Percentiles rank a stretch among this genome's conserved stretches.
Evolutionary conservation across 169 alveolate species (phyloP).

Genomic region (Theileria sp.): DNA sequence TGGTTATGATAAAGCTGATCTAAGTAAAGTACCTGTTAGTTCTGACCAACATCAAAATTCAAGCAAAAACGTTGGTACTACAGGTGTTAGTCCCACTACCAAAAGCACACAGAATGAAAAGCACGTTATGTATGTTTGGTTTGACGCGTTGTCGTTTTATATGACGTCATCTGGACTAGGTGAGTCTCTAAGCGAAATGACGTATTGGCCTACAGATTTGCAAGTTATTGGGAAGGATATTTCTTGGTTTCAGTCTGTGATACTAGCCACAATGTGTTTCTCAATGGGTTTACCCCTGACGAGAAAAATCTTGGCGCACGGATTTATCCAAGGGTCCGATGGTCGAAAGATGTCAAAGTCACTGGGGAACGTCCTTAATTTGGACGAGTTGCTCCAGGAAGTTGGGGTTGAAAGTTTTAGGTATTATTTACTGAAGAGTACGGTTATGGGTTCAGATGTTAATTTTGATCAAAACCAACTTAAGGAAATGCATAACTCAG

Average conservation of each 20-base stretch:
- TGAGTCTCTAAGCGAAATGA: not conserved
- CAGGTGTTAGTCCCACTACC: slow-evolving; percentile 81
- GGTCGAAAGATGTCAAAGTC: slow-evolving; percentile 93
- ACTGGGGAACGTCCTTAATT: slow-evolving; percentile 84
- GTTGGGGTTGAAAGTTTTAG: slow-evolving; percentile 77
- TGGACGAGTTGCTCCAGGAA: slow-evolving; percentile 72
- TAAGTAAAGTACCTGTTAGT: slow-evolving; percentile 72
- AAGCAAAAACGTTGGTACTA: slow-evolving; percentile 67
- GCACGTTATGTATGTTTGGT: slow-evolving; percentile 95
- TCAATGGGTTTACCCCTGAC: slow-evolving; percentile 82
- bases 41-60: slow-evolving; percentile 68
- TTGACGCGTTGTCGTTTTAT: slow-evolving; percentile 90
- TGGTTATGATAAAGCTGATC: slow-evolving; percentile 36
- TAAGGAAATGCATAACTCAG: slow-evolving; percentile 79
- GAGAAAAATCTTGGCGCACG: slow-evolving; percentile 87
- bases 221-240: slow-evolving; percentile 88
- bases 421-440: slow-evolving; percentile 74
- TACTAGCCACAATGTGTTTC: slow-evolving; percentile 87
- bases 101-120: slow-evolving; percentile 72
- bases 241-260: slow-evolving; percentile 90
- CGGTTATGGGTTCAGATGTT: slow-evolving; percentile 76
- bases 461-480: slow-evolving; percentile 72
- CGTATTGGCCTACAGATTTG: slow-evolving; percentile 76
- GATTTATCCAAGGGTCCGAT: slow-evolving; percentile 89
- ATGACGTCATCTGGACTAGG: slow-evolving; percentile 56